Conservation (phyloP, 140 eudicot genomes). For the Ambrosia hybrid region DNA sequence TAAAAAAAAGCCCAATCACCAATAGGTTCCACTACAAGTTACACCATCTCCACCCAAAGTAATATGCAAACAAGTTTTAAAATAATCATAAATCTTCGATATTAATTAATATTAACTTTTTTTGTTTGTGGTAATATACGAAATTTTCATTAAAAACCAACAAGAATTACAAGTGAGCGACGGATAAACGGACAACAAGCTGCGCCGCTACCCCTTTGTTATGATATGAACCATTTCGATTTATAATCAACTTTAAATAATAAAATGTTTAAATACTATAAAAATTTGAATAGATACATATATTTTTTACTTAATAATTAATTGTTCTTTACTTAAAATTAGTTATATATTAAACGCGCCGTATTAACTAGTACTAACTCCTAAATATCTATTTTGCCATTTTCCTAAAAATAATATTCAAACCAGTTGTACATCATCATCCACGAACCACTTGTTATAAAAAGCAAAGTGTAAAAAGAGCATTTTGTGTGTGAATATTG, state of each 20-base stretch:
- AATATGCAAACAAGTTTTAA: background rate
- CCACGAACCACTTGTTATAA: background rate
- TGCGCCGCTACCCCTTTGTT: no score
- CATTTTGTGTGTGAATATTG: constrained; percentile 18
- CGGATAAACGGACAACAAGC: no score
- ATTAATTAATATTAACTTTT: no score
- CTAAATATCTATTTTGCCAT: background rate
- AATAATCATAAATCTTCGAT: background rate
- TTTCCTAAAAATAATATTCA: background rate
- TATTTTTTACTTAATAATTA: no score
- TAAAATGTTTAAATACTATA: no score
- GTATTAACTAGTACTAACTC: background rate
- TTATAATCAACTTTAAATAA: background rate
- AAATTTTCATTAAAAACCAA: no score
- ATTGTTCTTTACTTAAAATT: no score
- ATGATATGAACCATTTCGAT: no score
- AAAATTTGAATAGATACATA: no score
- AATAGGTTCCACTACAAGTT: constrained; percentile 2
- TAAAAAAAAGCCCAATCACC: constrained; percentile 15
- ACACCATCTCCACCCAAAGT: constrained; percentile 26
- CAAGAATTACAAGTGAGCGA: no score
- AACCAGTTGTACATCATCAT: background rate
- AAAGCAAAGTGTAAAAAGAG: constrained; percentile 27
- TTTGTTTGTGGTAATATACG: no score
- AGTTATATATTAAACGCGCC: background rate